These are phyloP conservation scores for Flaveria floridana DNA, from an alignment of 140 eudicot species.

Conservation along the genomic window DNA sequence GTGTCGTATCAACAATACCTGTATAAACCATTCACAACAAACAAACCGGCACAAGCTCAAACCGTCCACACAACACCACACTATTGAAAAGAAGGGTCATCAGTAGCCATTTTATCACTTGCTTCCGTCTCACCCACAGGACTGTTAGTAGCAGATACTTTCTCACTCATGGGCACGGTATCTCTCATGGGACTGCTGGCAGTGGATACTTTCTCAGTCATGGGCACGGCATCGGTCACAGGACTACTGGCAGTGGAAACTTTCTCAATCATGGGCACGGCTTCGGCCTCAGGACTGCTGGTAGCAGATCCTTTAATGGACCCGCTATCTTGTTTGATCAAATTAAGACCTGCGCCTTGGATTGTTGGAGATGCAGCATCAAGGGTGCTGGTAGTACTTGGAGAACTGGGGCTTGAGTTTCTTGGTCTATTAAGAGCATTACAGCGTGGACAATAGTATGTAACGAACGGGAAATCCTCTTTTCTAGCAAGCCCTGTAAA, in stretches of 20 bases:
- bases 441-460: conserved; percentile 90
- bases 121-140: not conserved
- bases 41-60: not conserved
- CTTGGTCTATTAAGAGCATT: conserved; percentile 68
- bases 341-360: not conserved
- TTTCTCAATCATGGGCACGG: not conserved
- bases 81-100: conserved; percentile 19
- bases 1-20: not conserved
- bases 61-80: conserved; percentile 3
- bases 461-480: conserved; percentile 77
- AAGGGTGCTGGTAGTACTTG: conserved; percentile 35
- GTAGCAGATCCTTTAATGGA: conserved; percentile 22
- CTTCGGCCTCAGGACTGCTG: conserved; percentile 20
- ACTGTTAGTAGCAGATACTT: conserved; percentile 19
- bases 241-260: conserved; percentile 21
- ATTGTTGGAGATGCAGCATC: conserved; percentile 28
- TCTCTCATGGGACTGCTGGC: conserved; percentile 23
- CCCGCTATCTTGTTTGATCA: conserved; percentile 25
- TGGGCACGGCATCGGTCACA: not conserved
- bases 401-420: conserved; percentile 36
- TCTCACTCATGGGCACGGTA: not conserved
- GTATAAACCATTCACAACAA: not conserved
- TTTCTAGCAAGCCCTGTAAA: conserved; percentile 82
- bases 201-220: conserved; percentile 6
- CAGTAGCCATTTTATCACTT: not conserved